Evolutionary conservation across 140 eudicot genomes (phyloP).

Genomic region (Flaveria floridana): DNA sequence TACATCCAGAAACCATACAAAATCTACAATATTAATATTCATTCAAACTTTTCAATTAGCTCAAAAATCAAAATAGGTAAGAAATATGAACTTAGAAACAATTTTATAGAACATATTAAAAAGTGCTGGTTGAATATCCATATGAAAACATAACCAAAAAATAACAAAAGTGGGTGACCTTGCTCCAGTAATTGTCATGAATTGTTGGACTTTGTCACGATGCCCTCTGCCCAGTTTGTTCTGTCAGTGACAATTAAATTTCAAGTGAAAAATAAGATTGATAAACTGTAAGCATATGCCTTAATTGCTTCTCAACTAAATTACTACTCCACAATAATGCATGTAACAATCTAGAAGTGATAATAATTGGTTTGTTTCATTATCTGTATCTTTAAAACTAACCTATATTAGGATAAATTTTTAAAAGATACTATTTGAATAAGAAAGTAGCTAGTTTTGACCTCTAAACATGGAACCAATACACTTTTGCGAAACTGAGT

Average conservation of each 20-base stretch:
- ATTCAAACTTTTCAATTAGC: too few relatives aligned
- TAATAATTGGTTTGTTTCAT: not conserved
- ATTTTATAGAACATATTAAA: too few relatives aligned
- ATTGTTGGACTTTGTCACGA: constrained; percentile 73
- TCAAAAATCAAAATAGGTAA: too few relatives aligned
- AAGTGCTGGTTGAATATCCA: too few relatives aligned
- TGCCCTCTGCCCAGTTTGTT: constrained; percentile 70
- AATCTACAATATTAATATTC: too few relatives aligned
- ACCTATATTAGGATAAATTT: not conserved
- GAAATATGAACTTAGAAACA: too few relatives aligned
- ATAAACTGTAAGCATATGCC: not conserved
- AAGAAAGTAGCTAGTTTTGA: not conserved
- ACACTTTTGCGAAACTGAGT: not conserved
- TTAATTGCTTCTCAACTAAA: not conserved
- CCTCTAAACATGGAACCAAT: not conserved
- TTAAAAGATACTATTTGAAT: not conserved
- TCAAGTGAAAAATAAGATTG: not conserved
- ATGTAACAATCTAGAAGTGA: not conserved
- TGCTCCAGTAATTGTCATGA: constrained; percentile 60
- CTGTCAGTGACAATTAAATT: constrained; percentile 27
- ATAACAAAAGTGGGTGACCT: constrained; percentile 35
- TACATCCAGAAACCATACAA: too few relatives aligned
- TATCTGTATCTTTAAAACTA: not conserved
- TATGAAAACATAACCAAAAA: too few relatives aligned
- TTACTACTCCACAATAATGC: not conserved